Evolutionary conservation across 2,329 filamentous ascomycete genomes (phyloP).

Genomic region (Pseudocercospora fuligena): DNA sequence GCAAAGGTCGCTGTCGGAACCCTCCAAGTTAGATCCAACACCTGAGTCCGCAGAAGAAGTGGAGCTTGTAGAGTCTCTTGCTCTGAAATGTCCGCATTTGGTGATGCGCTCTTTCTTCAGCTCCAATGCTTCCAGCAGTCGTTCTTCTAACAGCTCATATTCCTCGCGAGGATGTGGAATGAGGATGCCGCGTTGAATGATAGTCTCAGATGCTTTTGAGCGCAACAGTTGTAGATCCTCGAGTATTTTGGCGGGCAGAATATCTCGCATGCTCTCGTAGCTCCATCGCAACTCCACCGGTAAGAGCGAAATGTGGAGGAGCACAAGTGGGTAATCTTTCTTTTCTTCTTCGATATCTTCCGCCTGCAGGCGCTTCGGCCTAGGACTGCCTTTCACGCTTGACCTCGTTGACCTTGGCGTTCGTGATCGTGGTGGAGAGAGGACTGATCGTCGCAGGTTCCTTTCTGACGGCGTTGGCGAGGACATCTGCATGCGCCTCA

Average conservation of each 20-base stretch:
- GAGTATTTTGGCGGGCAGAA: slow-evolving; percentile 56
- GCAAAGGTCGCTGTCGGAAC: slow-evolving; percentile 33
- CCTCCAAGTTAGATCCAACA: slow-evolving; percentile 35
- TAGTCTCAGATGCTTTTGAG: slow-evolving; percentile 72
- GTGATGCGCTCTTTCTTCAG: slow-evolving; percentile 72
- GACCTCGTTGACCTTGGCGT: slow-evolving; percentile 46
- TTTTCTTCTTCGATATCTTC: slow-evolving; percentile 22
- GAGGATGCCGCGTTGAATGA: slow-evolving; percentile 73
- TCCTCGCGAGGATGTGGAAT: slow-evolving; percentile 79
- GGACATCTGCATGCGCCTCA: slow-evolving; percentile 73
- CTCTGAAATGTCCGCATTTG: slow-evolving; percentile 77
- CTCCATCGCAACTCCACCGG: slow-evolving; percentile 70
- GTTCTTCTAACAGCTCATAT: slow-evolving; percentile 78
- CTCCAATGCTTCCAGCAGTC: slow-evolving; percentile 75
- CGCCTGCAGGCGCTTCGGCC: slow-evolving; percentile 19
- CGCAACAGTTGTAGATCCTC: slow-evolving; percentile 70
- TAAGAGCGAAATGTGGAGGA: slow-evolving; percentile 77
- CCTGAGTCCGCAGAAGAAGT: slow-evolving; percentile 47
- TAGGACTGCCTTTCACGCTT: slow-evolving; percentile 60
- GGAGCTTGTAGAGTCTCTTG: slow-evolving; percentile 58
- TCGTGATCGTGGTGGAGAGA: slow-evolving; percentile 51
- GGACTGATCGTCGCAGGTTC: slow-evolving; percentile 44
- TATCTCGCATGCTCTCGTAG: slow-evolving; percentile 53
- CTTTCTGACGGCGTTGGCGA: slow-evolving; percentile 64
- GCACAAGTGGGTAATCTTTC: slow-evolving; percentile 64